phyloP scores from a whole-genome alignment of 345 rosid species.

The Cardiospermum halicacabum region DNA sequence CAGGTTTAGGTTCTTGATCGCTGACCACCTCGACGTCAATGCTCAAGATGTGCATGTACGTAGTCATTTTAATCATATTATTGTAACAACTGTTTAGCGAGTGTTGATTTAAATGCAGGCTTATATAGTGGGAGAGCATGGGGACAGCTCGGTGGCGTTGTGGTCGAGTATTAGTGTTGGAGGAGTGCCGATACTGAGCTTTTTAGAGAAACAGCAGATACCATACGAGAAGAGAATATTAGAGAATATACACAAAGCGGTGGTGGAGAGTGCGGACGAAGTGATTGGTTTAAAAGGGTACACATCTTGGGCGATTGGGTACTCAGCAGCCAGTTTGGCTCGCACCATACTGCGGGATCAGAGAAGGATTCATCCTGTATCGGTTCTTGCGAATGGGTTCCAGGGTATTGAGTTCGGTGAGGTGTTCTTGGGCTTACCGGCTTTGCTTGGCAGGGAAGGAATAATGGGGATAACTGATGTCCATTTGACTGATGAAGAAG shows the following conservation, averaged over 20 bases:
- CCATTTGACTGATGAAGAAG: slow-evolving; percentile 70
- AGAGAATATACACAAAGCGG: slow-evolving; percentile 71
- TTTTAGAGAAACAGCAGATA: slow-evolving; percentile 65
- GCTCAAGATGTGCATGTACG: slow-evolving; percentile 96
- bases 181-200: slow-evolving; percentile 81
- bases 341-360: slow-evolving; percentile 69
- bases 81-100: no score
- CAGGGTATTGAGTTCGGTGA: slow-evolving; percentile 67
- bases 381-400: slow-evolving; percentile 87
- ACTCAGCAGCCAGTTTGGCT: slow-evolving; percentile 81
- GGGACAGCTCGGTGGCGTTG: slow-evolving; percentile 91
- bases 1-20: slow-evolving; percentile 75
- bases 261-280: slow-evolving; percentile 65
- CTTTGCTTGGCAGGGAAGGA: slow-evolving; percentile 68
- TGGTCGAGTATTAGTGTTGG: slow-evolving; percentile 97
- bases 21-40: slow-evolving; percentile 83
- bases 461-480: slow-evolving; percentile 74
- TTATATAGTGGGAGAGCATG: slow-evolving; percentile 85
- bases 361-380: slow-evolving; percentile 83
- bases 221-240: slow-evolving; percentile 69
- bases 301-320: slow-evolving; percentile 97
- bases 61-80: no score
- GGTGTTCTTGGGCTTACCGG: slow-evolving; percentile 84
- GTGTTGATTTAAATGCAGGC: slow-evolving; percentile 57
- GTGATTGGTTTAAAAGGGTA: slow-evolving; percentile 89